Percentiles rank a stretch among this genome's conserved stretches.
Conservation (phyloP, 1,284 basidiomycete species). For the Boletus semigastroideus region DNA sequence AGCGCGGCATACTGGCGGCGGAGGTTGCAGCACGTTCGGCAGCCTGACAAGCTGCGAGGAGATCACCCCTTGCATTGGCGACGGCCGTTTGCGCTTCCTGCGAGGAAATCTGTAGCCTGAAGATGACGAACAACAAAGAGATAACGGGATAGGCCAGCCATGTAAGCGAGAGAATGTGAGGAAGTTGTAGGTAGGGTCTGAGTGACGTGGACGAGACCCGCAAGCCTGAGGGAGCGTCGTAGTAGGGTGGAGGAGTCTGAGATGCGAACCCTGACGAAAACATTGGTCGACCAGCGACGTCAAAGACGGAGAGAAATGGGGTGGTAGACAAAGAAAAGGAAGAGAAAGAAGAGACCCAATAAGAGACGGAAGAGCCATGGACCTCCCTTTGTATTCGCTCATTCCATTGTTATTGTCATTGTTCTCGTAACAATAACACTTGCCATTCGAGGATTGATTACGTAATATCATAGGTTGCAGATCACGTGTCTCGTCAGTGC, state of each 20-base stretch:
- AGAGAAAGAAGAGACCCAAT: constrained; percentile 11
- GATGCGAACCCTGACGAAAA: constrained; percentile 40
- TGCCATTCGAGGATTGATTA: constrained; percentile 24
- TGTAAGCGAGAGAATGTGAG: constrained; percentile 79
- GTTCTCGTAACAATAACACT: constrained; percentile 34
- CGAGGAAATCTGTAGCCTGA: constrained; percentile 75
- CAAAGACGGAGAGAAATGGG: constrained; percentile 16
- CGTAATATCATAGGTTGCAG: not conserved
- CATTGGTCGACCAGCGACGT: constrained; percentile 54
- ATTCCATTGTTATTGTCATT: constrained; percentile 20
- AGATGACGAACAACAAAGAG: constrained; percentile 84
- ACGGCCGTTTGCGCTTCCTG: constrained; percentile 67
- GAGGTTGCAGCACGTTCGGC: constrained; percentile 82
- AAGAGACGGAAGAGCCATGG: constrained; percentile 10
- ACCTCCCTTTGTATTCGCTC: constrained; percentile 25
- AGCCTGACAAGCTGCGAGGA: constrained; percentile 78
- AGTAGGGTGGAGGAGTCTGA: constrained; percentile 45
- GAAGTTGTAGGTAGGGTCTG: constrained; percentile 80
- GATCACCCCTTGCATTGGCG: constrained; percentile 64
- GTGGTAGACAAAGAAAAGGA: constrained; percentile 29
- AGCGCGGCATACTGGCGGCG: constrained; percentile 84
- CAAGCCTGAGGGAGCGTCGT: constrained; percentile 45
- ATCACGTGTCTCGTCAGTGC: too few relatives aligned
- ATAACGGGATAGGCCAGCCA: constrained; percentile 85
- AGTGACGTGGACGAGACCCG: constrained; percentile 49